These are phyloP conservation scores for Brassica hybrid DNA, from an alignment of 441 rosid species.

Conservation along the genomic window DNA sequence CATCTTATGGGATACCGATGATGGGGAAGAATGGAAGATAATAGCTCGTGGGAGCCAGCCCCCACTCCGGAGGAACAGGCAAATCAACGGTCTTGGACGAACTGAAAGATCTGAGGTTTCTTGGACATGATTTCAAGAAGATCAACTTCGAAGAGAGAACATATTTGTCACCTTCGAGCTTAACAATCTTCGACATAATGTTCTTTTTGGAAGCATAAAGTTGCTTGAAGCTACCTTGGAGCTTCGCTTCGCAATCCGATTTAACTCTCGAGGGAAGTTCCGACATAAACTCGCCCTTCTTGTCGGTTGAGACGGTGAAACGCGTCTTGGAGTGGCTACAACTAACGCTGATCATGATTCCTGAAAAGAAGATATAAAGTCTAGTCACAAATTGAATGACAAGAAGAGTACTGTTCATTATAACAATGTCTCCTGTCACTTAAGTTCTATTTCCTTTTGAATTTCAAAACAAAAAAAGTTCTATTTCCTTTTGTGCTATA, in stretches of 20 bases:
- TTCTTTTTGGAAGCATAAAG: constrained; percentile 55
- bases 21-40: constrained; percentile 82
- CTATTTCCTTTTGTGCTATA: constrained; percentile 1
- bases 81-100: constrained; percentile 75
- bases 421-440: background rate
- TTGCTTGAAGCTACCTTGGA: constrained; percentile 64
- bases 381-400: background rate
- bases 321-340: constrained; percentile 56
- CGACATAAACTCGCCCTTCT: constrained; percentile 60
- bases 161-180: constrained; percentile 41
- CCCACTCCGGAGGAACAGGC: constrained; percentile 90
- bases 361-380: constrained; percentile 44
- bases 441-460: background rate
- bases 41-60: constrained; percentile 84
- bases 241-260: constrained; percentile 58
- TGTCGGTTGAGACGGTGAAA: constrained; percentile 50
- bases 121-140: constrained; percentile 60
- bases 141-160: constrained; percentile 62
- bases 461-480: no score
- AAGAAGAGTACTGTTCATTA: background rate
- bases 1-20: constrained; percentile 73
- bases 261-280: constrained; percentile 50
- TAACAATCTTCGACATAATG: constrained; percentile 54
- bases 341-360: constrained; percentile 61
- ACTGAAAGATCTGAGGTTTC: constrained; percentile 40